Conservation (phyloP, 176 grass and related monocot genomes). For the Oryza glumipatula region DNA sequence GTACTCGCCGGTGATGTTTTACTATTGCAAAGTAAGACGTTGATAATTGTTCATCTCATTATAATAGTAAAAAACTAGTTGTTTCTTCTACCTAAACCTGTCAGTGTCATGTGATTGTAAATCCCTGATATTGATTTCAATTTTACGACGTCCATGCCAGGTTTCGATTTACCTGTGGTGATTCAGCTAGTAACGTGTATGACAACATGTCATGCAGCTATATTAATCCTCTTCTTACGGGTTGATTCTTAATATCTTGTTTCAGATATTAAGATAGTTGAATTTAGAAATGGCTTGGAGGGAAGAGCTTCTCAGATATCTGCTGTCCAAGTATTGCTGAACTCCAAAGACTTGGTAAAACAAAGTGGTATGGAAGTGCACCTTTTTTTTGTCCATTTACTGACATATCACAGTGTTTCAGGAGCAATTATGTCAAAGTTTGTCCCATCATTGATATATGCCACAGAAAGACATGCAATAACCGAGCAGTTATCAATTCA, state of each 20-base stretch:
- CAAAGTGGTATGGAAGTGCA: constrained; percentile 36
- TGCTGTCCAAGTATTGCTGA: constrained; percentile 45
- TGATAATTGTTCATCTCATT: background rate
- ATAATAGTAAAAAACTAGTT: background rate
- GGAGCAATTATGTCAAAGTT: background rate
- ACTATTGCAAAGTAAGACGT: constrained; percentile 59
- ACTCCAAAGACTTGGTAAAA: constrained; percentile 40
- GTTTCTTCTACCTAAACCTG: background rate
- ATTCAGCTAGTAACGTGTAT: background rate
- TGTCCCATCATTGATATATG: background rate
- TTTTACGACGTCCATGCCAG: background rate
- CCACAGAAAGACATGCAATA: constrained; percentile 11
- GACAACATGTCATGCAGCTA: background rate
- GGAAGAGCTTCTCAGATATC: constrained; percentile 61
- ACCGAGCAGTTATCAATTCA: background rate
- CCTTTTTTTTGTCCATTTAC: background rate
- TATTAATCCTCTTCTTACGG: background rate
- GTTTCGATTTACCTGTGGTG: background rate
- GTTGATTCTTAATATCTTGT: background rate
- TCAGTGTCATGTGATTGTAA: background rate
- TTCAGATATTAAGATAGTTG: constrained; percentile 73
- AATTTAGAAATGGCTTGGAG: constrained; percentile 62
- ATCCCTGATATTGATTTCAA: background rate
- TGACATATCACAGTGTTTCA: background rate
- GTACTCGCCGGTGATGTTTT: constrained; percentile 53